phyloP scores from a whole-genome alignment of 2,329 filamentous ascomycete species.

The Ceratocystis cacaofunesta region DNA sequence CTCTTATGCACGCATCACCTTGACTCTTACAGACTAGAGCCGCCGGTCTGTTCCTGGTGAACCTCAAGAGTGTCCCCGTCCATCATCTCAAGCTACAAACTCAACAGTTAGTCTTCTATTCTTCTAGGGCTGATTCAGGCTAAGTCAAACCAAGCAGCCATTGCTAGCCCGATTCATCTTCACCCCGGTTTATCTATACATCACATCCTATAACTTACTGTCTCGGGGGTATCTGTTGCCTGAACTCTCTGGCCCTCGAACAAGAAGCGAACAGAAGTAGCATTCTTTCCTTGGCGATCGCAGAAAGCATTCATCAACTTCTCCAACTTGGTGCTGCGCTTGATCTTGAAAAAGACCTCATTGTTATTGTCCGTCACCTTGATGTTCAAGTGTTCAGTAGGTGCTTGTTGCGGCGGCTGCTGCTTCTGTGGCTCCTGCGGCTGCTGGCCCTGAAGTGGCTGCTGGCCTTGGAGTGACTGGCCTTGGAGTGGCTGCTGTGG shows the following conservation, averaged over 20 bases:
- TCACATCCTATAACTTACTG: slow-evolving; percentile 43
- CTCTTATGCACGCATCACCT: not conserved
- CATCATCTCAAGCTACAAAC: slow-evolving; percentile 73
- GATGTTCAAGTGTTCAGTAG: slow-evolving; percentile 84
- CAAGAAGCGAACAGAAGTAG: slow-evolving; percentile 75
- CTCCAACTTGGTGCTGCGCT: slow-evolving; percentile 85
- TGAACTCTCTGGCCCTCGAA: slow-evolving; percentile 94
- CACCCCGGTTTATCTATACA: too few relatives aligned
- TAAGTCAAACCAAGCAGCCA: too few relatives aligned
- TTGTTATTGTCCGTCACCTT: slow-evolving; percentile 99
- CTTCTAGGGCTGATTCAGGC: too few relatives aligned
- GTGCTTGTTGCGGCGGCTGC: slow-evolving; percentile 19
- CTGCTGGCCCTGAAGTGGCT: slow-evolving; percentile 21
- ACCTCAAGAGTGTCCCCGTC: slow-evolving; percentile 95
- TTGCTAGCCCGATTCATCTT: too few relatives aligned
- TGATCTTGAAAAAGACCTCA: slow-evolving; percentile 99
- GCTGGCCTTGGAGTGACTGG: slow-evolving; percentile 18
- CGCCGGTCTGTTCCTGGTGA: slow-evolving; percentile 95
- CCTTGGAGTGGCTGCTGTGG: slow-evolving; percentile 27
- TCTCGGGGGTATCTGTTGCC: slow-evolving; percentile 76
- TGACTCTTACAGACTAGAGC: slow-evolving; percentile 25
- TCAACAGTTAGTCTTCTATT: not conserved
- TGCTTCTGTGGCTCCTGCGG: slow-evolving; percentile 26
- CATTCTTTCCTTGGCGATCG: slow-evolving; percentile 81
- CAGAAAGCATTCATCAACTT: slow-evolving; percentile 99